phyloP scores from a whole-genome alignment of 805 yeast species.

The Kuraishia capsulata region DNA sequence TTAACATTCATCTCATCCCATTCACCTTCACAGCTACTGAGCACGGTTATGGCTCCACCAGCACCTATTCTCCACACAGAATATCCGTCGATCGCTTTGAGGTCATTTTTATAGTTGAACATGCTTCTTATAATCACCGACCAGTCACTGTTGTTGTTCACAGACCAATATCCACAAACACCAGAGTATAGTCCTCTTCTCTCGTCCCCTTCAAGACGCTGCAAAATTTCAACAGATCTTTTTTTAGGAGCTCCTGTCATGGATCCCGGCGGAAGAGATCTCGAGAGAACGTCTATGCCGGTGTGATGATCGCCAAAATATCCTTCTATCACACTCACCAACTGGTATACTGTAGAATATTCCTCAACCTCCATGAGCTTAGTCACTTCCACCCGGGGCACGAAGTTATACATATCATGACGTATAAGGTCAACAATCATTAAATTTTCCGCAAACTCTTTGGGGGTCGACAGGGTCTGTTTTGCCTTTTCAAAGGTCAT shows the following conservation, averaged over 20 bases:
- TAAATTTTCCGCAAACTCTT: conserved; percentile 90
- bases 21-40: conserved; percentile 77
- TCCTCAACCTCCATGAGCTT: conserved; percentile 90
- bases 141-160: conserved; percentile 87
- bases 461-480: conserved; percentile 64
- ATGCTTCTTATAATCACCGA: conserved; percentile 87
- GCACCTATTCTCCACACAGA: conserved; percentile 84
- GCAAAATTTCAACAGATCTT: conserved; percentile 79
- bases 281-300: conserved; percentile 73
- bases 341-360: conserved; percentile 81
- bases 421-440: conserved; percentile 96
- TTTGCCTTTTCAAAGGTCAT: conserved; percentile 54
- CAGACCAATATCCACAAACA: conserved; percentile 91
- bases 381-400: conserved; percentile 58
- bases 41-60: conserved; percentile 94
- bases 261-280: conserved; percentile 92
- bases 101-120: conserved; percentile 51
- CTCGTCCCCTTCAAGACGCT: conserved; percentile 41
- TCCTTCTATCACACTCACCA: conserved; percentile 85
- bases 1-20: conserved; percentile 88
- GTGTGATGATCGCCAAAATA: conserved; percentile 29
- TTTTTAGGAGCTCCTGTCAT: conserved; percentile 99
- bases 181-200: conserved; percentile 90
- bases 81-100: conserved; percentile 14
- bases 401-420: conserved; percentile 72